Evolutionary conservation across 192 early-diverging fungal genomes (phyloP).

Genomic region (Kappamyces sp.): DNA sequence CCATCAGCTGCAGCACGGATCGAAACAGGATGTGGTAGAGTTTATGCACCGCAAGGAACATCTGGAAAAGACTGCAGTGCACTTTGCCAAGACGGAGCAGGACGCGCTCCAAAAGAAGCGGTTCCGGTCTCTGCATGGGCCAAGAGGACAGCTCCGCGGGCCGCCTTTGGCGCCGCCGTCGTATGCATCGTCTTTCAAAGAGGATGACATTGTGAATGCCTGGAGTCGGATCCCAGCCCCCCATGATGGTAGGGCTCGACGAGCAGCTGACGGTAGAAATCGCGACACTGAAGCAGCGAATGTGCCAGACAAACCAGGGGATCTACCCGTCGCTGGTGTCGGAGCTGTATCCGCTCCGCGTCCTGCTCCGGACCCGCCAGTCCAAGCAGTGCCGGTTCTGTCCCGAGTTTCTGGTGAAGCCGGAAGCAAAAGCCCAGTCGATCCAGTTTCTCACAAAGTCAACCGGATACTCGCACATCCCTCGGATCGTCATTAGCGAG

Average conservation of each 20-base stretch:
- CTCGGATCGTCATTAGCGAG: neutral
- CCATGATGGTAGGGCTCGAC: neutral
- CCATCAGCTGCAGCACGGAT: slow-evolving; percentile 67
- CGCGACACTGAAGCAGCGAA: slow-evolving; percentile 54
- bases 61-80: slow-evolving; percentile 67
- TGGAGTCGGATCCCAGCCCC: neutral
- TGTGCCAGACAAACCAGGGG: slow-evolving; percentile 46
- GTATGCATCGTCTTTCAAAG: neutral
- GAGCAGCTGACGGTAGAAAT: slow-evolving; percentile 21
- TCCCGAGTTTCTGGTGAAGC: slow-evolving; percentile 85
- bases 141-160: neutral
- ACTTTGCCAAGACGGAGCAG: neutral
- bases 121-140: neutral
- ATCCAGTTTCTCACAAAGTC: neutral
- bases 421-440: slow-evolving; percentile 80
- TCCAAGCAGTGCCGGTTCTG: slow-evolving; percentile 80
- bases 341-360: slow-evolving; percentile 71
- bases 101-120: neutral
- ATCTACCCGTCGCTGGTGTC: slow-evolving; percentile 11
- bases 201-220: neutral
- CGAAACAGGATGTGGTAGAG: slow-evolving; percentile 62
- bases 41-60: slow-evolving; percentile 78
- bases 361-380: slow-evolving; percentile 80
- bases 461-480: neutral
- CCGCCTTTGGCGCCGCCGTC: neutral